phyloP scores from a whole-genome alignment of 2,329 filamentous ascomycete species.

The Thielaviopsis musarum region DNA sequence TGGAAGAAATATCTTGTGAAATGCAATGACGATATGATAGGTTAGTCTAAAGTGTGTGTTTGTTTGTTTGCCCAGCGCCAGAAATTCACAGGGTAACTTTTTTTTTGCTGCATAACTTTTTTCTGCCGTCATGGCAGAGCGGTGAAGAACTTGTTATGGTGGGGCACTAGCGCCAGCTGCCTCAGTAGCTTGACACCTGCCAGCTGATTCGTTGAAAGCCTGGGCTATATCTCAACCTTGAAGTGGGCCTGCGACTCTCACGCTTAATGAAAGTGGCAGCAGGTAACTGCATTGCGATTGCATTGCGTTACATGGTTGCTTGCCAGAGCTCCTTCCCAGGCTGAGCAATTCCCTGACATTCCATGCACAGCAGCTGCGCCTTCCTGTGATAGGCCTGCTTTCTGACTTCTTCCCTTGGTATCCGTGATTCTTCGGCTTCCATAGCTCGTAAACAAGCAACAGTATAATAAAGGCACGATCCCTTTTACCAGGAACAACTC shows the following conservation, averaged over 20 bases:
- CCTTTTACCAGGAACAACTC: not conserved
- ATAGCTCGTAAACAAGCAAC: not conserved
- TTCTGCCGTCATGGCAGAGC: slow-evolving; percentile 8
- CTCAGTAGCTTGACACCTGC: not conserved
- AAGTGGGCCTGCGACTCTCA: not conserved
- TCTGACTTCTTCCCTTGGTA: not conserved
- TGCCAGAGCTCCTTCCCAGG: not conserved
- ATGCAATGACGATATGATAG: not conserved
- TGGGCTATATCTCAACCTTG: not conserved
- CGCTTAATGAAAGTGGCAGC: not conserved
- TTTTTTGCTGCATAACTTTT: slow-evolving; percentile 8
- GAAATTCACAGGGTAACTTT: not conserved
- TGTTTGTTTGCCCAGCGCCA: not conserved
- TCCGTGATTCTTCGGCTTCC: not conserved
- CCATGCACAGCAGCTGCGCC: not conserved
- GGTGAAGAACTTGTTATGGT: not conserved
- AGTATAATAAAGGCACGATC: not conserved
- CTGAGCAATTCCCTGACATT: not conserved
- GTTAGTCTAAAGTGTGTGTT: not conserved
- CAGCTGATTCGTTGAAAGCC: not conserved
- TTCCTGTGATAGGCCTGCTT: not conserved
- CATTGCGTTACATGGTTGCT: not conserved
- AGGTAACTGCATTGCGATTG: not conserved
- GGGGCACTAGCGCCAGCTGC: not conserved
- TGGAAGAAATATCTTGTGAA: not conserved